A percentile compares a stretch with the other conserved stretches of the same genome.
phyloP scores from a whole-genome alignment of 202 grass and related monocot genomes.

The Setaria viridis region DNA sequence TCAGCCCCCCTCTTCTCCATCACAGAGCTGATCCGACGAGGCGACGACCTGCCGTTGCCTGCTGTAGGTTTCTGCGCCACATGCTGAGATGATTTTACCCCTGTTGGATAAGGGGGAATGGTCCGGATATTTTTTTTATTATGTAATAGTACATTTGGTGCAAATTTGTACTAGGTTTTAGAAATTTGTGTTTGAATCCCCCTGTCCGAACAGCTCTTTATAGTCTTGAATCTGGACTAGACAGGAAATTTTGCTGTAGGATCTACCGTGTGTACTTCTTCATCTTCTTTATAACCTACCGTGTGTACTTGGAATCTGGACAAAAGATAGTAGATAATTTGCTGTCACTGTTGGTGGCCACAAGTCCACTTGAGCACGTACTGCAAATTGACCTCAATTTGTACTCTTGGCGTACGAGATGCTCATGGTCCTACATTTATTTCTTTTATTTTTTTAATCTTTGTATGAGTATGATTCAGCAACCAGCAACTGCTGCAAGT shows the following conservation, averaged over 20 bases:
- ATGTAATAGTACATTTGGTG: not conserved
- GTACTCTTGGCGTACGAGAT: not conserved
- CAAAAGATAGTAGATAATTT: not conserved
- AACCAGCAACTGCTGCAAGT: not conserved
- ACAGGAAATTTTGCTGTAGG: not conserved
- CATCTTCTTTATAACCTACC: too few relatives aligned
- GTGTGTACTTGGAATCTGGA: not conserved
- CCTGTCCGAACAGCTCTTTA: not conserved
- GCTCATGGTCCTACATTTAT: not conserved
- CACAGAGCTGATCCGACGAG: not conserved
- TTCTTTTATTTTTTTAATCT: not conserved
- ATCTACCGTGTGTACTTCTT: not conserved
- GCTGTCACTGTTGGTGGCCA: not conserved
- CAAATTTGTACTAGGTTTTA: not conserved
- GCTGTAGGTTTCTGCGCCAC: not conserved
- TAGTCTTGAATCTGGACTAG: not conserved
- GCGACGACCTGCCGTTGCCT: too few relatives aligned
- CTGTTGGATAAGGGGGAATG: not conserved
- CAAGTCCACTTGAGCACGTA: constrained; percentile 4
- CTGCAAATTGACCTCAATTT: not conserved
- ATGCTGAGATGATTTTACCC: too few relatives aligned
- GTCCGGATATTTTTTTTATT: too few relatives aligned
- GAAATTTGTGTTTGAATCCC: not conserved
- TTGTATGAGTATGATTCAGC: not conserved
- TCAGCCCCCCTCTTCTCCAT: not conserved